Percentiles rank a stretch among this genome's conserved stretches.
Evolutionary conservation across 306 rosid genomes (phyloP).

Genomic region (Sophora flavescens): DNA sequence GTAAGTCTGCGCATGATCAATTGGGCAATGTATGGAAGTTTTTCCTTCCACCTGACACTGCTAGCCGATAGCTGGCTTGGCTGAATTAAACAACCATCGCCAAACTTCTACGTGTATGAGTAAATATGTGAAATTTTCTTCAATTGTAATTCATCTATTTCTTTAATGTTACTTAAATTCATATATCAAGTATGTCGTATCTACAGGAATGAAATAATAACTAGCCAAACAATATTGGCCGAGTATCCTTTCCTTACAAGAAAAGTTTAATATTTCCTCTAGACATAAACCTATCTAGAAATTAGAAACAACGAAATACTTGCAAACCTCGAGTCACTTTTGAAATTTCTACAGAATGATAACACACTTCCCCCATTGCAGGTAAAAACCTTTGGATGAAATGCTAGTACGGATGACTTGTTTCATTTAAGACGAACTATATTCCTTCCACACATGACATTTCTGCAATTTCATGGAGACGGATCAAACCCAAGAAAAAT

Average conservation of each 20-base stretch:
- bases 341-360: conserved; percentile 26
- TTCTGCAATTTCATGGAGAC: conserved; percentile 56
- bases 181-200: background rate
- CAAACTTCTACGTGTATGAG: background rate
- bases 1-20: too few species aligned
- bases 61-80: background rate
- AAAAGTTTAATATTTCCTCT: conserved; percentile 18
- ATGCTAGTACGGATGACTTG: background rate
- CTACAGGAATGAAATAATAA: conserved; percentile 19
- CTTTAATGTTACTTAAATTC: background rate
- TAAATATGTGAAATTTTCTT: background rate
- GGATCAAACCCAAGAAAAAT: conserved; percentile 8
- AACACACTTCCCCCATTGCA: conserved; percentile 14
- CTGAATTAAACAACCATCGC: background rate
- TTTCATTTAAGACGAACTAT: conserved; percentile 58
- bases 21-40: background rate
- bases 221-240: background rate
- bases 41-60: background rate
- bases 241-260: conserved; percentile 47
- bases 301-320: background rate
- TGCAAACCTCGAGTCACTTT: conserved; percentile 38
- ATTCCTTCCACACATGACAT: conserved; percentile 63
- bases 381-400: conserved; percentile 1
- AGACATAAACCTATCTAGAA: conserved; percentile 16
- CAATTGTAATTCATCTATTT: background rate